Evolutionary conservation across 108 stramenopile genomes (phyloP).

Genomic region (Ochromonas danica): DNA sequence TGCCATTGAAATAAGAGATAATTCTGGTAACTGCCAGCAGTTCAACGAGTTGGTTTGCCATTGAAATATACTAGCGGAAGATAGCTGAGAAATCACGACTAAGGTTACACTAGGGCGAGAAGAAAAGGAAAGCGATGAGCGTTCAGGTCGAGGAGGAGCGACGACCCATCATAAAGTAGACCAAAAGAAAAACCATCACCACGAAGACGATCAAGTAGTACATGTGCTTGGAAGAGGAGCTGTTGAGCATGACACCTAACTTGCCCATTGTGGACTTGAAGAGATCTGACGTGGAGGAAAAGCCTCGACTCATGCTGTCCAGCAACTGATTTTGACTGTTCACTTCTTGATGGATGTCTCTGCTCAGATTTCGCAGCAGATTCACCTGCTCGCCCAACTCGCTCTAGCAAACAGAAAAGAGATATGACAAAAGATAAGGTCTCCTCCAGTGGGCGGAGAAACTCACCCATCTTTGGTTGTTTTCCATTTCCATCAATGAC

Average conservation of each 20-base stretch:
- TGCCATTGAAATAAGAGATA: too few relatives aligned
- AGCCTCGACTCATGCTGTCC: conserved; percentile 5
- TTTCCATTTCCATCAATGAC: conserved; percentile 30
- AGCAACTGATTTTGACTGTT: conserved; percentile 29
- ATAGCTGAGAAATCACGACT: too few relatives aligned
- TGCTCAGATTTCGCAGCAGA: background rate
- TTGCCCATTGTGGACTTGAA: conserved; percentile 30
- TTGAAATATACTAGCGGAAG: too few relatives aligned
- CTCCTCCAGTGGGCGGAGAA: background rate
- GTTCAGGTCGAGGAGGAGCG: too few relatives aligned
- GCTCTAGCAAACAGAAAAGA: background rate
- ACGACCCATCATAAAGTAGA: conserved; percentile 28
- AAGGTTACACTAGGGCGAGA: too few relatives aligned
- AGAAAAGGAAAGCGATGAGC: too few relatives aligned
- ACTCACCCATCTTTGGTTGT: conserved; percentile 19
- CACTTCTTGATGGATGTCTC: conserved; percentile 28
- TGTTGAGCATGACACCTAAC: conserved; percentile 12
- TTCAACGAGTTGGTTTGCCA: too few relatives aligned
- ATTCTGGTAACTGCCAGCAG: too few relatives aligned
- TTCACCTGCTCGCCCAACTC: conserved; percentile 29
- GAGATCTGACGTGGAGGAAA: conserved; percentile 6
- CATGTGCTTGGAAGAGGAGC: conserved; percentile 18
- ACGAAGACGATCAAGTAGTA: conserved; percentile 32
- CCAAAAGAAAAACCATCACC: conserved; percentile 26
- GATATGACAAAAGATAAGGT: background rate